Conservation (phyloP, 345 rosid species). For the Eucalyptus rudis region DNA sequence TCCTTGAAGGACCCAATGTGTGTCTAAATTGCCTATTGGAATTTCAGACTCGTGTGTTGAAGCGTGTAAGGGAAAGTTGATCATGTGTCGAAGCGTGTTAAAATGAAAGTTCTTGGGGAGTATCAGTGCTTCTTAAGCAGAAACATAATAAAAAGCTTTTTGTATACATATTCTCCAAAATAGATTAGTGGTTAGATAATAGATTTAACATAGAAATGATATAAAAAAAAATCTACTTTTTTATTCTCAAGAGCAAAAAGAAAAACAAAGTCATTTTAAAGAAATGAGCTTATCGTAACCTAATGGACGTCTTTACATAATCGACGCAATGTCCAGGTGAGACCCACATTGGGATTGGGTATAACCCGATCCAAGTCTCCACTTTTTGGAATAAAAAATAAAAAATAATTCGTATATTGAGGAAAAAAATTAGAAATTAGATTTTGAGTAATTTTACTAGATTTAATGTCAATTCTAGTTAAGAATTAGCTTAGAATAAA, state of each 20-base stretch:
- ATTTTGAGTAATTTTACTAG: neutral
- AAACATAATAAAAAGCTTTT: too few relatives aligned
- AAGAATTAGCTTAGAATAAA: neutral
- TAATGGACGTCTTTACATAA: neutral
- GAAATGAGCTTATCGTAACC: neutral
- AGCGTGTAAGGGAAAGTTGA: rapidly evolving
- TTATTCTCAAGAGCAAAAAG: too few relatives aligned
- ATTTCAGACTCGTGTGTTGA: rapidly evolving
- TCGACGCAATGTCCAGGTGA: rapidly evolving
- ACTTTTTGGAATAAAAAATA: too few relatives aligned
- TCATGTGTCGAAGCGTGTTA: rapidly evolving
- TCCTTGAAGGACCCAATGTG: too few relatives aligned
- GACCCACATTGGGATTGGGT: neutral
- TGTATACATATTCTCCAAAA: too few relatives aligned
- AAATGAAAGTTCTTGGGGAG: rapidly evolving
- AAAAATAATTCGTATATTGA: too few relatives aligned
- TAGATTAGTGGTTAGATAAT: neutral
- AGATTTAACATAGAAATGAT: too few relatives aligned
- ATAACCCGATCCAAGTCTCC: neutral
- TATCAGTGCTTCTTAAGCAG: rapidly evolving
- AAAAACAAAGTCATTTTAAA: too few relatives aligned
- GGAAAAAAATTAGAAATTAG: neutral
- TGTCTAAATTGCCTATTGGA: rapidly evolving
- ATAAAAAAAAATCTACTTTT: too few relatives aligned
- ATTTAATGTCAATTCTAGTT: neutral